Percentiles rank a stretch among this genome's conserved stretches.
Conservation (phyloP, 2,329 filamentous ascomycete species). For the Fusarium sp. region DNA sequence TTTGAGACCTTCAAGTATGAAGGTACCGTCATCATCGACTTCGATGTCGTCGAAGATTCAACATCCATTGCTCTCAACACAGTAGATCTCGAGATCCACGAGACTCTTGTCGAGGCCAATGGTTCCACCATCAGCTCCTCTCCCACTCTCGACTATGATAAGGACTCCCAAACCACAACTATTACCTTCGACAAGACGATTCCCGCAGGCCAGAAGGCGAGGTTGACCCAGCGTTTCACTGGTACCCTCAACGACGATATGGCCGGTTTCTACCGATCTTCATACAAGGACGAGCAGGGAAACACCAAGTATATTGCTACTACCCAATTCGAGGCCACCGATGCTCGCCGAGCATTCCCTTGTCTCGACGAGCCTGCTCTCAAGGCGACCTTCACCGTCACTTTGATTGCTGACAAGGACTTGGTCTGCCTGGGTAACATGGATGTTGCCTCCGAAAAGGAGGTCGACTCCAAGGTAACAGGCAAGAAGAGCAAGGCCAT, state of each 20-base stretch:
- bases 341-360: conserved; percentile 91
- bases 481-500: conserved; percentile 79
- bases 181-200: conserved; percentile 82
- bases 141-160: conserved; percentile 75
- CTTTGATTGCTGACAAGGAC: conserved; percentile 88
- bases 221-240: conserved; percentile 71
- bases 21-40: conserved; percentile 85
- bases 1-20: conserved; percentile 89
- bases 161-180: conserved; percentile 83
- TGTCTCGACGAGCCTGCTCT: conserved; percentile 97
- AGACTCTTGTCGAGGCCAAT: conserved; percentile 62
- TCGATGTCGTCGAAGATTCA: conserved; percentile 87
- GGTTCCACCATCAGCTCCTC: conserved; percentile 60
- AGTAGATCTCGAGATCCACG: conserved; percentile 84
- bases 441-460: conserved; percentile 86
- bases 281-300: conserved; percentile 86
- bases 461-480: conserved; percentile 74
- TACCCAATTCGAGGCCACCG: conserved; percentile 96
- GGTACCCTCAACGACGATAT: conserved; percentile 92
- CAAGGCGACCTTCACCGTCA: conserved; percentile 93
- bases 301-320: conserved; percentile 86
- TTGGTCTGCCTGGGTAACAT: conserved; percentile 96
- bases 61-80: conserved; percentile 89
- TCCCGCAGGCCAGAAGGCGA: conserved; percentile 79
- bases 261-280: conserved; percentile 97